Evolutionary conservation across 371 early-diverging fungal species (phyloP).

Genomic region (Mortierella sp.): DNA sequence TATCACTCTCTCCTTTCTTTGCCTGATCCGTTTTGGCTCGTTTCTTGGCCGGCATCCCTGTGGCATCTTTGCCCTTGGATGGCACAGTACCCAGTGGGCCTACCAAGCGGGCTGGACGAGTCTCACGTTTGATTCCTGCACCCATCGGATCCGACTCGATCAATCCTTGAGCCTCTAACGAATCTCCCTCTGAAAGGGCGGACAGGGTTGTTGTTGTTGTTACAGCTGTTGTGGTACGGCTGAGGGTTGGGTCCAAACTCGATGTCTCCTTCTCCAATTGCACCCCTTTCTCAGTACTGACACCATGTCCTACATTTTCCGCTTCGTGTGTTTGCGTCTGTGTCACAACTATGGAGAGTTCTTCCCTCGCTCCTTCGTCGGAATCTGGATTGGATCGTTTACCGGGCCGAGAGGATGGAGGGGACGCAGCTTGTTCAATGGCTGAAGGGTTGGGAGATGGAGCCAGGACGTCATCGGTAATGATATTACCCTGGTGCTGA

Average conservation of each 20-base stretch:
- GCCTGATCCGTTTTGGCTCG: conserved; percentile 29
- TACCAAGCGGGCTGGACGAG: conserved; percentile 14
- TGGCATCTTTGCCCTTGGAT: conserved; percentile 18
- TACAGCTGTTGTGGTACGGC: not conserved
- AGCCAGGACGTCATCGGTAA: not conserved
- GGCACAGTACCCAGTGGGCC: not conserved
- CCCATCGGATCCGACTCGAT: conserved; percentile 8
- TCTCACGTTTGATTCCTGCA: conserved; percentile 32
- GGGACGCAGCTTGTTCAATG: not conserved
- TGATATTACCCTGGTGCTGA: not conserved
- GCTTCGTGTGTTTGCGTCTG: conserved; percentile 3
- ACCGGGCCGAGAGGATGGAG: not conserved
- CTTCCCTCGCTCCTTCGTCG: not conserved
- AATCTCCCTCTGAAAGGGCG: not conserved
- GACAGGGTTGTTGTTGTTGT: not conserved
- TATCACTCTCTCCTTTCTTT: conserved; percentile 42
- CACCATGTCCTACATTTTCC: conserved; percentile 7
- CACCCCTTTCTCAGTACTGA: conserved; percentile 19
- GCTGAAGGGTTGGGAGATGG: not conserved
- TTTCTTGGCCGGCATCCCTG: conserved; percentile 40
- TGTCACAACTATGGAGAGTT: not conserved
- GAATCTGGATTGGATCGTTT: conserved; percentile 10
- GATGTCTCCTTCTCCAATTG: conserved; percentile 2
- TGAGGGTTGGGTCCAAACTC: conserved; percentile 12
- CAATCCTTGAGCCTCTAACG: not conserved